Percentiles rank a stretch among this genome's conserved stretches.
These are phyloP conservation scores for Fonsecaea multimorphosa DNA, from an alignment of 2,329 filamentous ascomycete species.

Conservation along the genomic window DNA sequence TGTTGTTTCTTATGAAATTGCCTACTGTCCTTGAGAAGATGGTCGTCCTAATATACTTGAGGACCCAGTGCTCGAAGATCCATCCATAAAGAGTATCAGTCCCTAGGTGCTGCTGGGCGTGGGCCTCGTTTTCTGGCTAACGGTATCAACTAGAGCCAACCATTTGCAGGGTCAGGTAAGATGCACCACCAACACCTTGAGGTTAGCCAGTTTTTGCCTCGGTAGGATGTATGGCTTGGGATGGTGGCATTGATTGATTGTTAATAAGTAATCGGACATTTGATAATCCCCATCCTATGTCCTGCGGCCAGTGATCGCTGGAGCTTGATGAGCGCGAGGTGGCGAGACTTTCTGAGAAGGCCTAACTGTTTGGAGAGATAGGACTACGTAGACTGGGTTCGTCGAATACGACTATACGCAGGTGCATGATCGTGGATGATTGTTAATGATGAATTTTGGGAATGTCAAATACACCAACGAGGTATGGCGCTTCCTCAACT, in stretches of 20 bases:
- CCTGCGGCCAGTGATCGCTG: not conserved
- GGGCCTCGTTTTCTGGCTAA: not conserved
- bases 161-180: not conserved
- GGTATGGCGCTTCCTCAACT: no score
- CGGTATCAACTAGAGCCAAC: not conserved
- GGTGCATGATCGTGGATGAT: no score
- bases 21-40: not conserved
- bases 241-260: not conserved
- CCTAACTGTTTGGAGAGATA: no score
- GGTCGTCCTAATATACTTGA: constrained; percentile 11
- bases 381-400: no score
- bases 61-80: not conserved
- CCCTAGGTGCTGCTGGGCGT: not conserved
- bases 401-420: no score
- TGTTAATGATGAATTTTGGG: no score
- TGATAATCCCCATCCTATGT: not conserved
- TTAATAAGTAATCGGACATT: constrained; percentile 6
- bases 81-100: constrained; percentile 5
- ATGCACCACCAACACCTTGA: not conserved
- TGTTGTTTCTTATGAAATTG: not conserved
- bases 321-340: not conserved
- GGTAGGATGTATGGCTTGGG: not conserved
- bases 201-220: not conserved
- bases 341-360: not conserved
- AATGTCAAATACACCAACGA: no score